Conservation (phyloP, 1,139 yeast genomes). For the Taphrina deformans region DNA sequence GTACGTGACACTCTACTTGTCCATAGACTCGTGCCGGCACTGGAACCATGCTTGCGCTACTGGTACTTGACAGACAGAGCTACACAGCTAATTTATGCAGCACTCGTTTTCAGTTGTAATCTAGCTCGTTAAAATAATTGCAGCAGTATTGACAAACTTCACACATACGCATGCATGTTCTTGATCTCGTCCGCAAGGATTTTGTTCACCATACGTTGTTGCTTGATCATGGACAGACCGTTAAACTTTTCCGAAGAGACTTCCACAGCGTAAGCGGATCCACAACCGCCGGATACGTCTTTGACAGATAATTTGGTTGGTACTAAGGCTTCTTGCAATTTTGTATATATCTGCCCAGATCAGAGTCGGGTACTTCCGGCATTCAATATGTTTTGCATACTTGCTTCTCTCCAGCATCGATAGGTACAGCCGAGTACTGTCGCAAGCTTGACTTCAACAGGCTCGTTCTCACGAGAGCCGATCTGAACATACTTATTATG, state of each 20-base stretch:
- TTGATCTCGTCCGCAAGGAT: slow-evolving; percentile 79
- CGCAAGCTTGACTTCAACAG: neutral
- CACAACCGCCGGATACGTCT: slow-evolving; percentile 91
- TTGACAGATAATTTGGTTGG: slow-evolving; percentile 66
- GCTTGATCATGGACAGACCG: slow-evolving; percentile 81
- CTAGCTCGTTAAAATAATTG: slow-evolving; percentile 44
- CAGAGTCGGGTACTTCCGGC: slow-evolving; percentile 44
- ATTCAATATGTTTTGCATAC: neutral
- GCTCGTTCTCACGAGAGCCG: neutral
- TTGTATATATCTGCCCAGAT: slow-evolving; percentile 39
- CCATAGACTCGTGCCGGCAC: too few species aligned
- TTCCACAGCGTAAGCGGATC: slow-evolving; percentile 91
- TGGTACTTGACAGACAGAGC: neutral
- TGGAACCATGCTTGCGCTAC: neutral
- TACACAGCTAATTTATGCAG: slow-evolving; percentile 39
- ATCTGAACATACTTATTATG: neutral
- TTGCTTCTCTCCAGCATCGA: slow-evolving; percentile 30
- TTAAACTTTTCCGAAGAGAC: slow-evolving; percentile 73
- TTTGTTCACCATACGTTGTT: slow-evolving; percentile 84
- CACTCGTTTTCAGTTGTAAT: slow-evolving; percentile 60
- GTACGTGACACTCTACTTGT: too few species aligned
- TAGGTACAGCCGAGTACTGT: slow-evolving; percentile 23
- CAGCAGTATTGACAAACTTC: neutral
- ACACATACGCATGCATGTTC: slow-evolving; percentile 70
- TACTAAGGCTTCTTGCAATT: slow-evolving; percentile 55